Evolutionary conservation across 306 rosid species (phyloP).

Genomic region (Dicorynia guianensis): DNA sequence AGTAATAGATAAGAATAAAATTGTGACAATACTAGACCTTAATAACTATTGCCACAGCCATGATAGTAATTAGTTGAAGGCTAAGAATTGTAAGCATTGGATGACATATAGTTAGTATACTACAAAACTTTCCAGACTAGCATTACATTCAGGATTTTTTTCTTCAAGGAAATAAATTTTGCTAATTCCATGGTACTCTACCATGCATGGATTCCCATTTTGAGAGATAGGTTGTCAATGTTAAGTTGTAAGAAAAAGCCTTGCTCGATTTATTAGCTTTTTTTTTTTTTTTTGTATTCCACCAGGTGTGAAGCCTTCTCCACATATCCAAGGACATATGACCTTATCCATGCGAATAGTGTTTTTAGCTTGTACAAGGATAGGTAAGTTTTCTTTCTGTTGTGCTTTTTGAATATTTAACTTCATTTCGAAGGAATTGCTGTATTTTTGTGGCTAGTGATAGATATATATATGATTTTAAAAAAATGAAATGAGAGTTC

Average conservation of each 20-base stretch:
- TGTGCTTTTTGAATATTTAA: not conserved
- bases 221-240: not conserved
- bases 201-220: not conserved
- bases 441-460: not conserved
- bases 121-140: slow-evolving; percentile 4
- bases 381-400: slow-evolving; percentile 49
- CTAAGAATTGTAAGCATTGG: not conserved
- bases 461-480: not conserved
- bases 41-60: too few species aligned
- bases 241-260: not conserved
- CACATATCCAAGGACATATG: slow-evolving; percentile 92
- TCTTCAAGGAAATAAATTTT: not conserved
- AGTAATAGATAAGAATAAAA: too few species aligned
- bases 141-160: slow-evolving; percentile 6
- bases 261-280: slow-evolving; percentile 15
- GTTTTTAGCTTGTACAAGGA: slow-evolving; percentile 79
- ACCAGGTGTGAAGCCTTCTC: slow-evolving; percentile 89
- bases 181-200: not conserved
- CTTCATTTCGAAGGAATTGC: slow-evolving; percentile 4
- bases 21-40: too few species aligned
- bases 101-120: not conserved
- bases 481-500: slow-evolving; percentile 13
- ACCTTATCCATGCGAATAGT: slow-evolving; percentile 82
- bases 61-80: not conserved
- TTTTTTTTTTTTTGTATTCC: slow-evolving; percentile 18